These are phyloP conservation scores for Colletotrichum sp. DNA, from an alignment of 2,329 filamentous ascomycete genomes.

Conservation along the genomic window DNA sequence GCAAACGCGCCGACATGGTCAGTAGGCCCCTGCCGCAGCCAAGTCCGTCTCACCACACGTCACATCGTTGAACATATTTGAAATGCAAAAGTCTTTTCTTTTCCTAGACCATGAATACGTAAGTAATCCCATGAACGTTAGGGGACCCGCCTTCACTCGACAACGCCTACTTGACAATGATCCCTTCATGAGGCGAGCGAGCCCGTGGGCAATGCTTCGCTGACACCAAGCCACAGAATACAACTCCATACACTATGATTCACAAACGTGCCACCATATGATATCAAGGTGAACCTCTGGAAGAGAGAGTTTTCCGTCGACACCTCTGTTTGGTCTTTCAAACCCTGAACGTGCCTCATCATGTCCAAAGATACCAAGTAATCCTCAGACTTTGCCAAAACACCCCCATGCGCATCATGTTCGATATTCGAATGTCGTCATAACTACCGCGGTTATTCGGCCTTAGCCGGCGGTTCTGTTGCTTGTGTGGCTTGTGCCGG, in stretches of 20 bases:
- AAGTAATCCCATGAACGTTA: conserved; percentile 1
- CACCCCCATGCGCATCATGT: neutral
- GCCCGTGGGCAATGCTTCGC: conserved; percentile 19
- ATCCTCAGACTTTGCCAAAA: neutral
- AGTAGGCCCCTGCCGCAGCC: neutral
- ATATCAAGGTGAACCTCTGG: neutral
- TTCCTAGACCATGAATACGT: neutral
- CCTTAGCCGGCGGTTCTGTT: neutral
- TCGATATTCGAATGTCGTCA: neutral
- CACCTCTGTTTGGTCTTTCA: neutral
- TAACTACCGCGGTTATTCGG: neutral
- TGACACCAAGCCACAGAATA: conserved; percentile 21
- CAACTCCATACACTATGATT: conserved; percentile 22
- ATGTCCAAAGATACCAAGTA: neutral
- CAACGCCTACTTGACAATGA: conserved; percentile 14
- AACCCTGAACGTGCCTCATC: neutral
- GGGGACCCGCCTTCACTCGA: neutral
- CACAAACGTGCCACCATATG: conserved; percentile 10
- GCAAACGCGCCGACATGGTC: neutral
- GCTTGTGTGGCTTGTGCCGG: neutral
- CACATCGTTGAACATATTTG: neutral
- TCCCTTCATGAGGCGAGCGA: conserved; percentile 14
- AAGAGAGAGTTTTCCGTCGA: conserved; percentile 1
- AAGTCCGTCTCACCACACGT: neutral
- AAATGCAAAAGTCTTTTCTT: neutral